phyloP scores from a whole-genome alignment of 129 eudicot species.

The Tanacetum coccineum region DNA sequence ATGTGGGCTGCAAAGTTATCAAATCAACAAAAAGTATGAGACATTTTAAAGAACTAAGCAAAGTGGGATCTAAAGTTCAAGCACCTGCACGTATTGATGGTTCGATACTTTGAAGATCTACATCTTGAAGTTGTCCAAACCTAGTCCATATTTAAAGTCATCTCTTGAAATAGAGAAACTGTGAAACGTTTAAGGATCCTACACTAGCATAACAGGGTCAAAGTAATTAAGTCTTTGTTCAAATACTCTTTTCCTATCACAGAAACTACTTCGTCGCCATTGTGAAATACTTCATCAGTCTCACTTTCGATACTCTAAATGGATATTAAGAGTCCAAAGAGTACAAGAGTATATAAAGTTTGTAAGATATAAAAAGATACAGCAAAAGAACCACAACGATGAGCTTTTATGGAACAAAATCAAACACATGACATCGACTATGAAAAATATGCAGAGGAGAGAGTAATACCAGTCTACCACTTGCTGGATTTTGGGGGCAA shows the following conservation, averaged over 20 bases:
- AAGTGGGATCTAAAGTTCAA: constrained; percentile 1
- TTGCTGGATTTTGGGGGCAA: constrained; percentile 86
- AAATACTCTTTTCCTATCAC: background rate
- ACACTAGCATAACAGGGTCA: background rate
- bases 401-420: background rate
- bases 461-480: constrained; percentile 80
- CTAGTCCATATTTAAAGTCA: constrained; percentile 33
- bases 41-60: background rate
- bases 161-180: background rate
- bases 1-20: background rate
- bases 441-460: background rate
- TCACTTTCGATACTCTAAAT: background rate
- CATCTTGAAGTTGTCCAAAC: constrained; percentile 99
- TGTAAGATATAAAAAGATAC: background rate
- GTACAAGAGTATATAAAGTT: background rate
- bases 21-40: background rate
- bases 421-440: background rate
- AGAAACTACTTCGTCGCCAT: background rate
- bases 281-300: background rate
- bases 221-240: background rate
- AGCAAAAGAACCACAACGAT: background rate
- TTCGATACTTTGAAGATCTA: constrained; percentile 87
- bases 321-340: background rate
- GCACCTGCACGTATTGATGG: constrained; percentile 96
- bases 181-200: background rate